Percentiles rank a stretch among this genome's conserved stretches.
phyloP scores from a whole-genome alignment of 768 basidiomycete species.

The Pleurotus sapidus region DNA sequence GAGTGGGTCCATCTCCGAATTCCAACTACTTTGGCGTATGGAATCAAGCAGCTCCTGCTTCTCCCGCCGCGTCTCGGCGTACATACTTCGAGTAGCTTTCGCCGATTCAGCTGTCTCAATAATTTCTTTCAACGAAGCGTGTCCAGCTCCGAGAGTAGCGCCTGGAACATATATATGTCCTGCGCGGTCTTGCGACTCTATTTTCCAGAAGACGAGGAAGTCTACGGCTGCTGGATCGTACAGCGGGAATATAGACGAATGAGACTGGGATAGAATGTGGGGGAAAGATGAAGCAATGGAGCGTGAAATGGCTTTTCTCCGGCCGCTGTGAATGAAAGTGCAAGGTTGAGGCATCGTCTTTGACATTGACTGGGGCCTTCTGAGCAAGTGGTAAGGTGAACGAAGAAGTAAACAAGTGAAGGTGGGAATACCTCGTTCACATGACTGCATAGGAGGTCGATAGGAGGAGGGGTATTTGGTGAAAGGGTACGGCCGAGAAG shows the following conservation, averaged over 20 bases:
- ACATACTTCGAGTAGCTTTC: slow-evolving; percentile 81
- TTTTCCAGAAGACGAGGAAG: slow-evolving; percentile 73
- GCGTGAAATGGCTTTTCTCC: slow-evolving; percentile 38
- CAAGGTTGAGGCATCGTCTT: slow-evolving; percentile 15
- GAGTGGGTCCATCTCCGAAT: slow-evolving; percentile 74
- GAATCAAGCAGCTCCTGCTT: slow-evolving; percentile 63
- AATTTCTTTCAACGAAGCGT: slow-evolving; percentile 61
- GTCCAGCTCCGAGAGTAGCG: slow-evolving; percentile 62
- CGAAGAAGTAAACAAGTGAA: too few species aligned
- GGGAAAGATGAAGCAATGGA: slow-evolving; percentile 40
- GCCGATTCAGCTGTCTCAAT: slow-evolving; percentile 57
- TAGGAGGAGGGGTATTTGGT: slow-evolving; percentile 43
- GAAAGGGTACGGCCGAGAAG: slow-evolving; percentile 44
- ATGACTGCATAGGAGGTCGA: slow-evolving; percentile 52
- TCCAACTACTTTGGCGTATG: slow-evolving; percentile 72
- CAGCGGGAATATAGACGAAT: slow-evolving; percentile 73
- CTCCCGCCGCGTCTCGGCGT: slow-evolving; percentile 84
- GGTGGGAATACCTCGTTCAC: slow-evolving; percentile 35
- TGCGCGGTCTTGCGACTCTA: slow-evolving; percentile 53
- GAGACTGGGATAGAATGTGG: slow-evolving; percentile 51
- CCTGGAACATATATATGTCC: slow-evolving; percentile 63
- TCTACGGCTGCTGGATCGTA: slow-evolving; percentile 74
- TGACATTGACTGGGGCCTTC: too few species aligned
- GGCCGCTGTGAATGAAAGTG: slow-evolving; percentile 55
- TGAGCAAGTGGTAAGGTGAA: too few species aligned